A percentile compares a stretch with the other conserved stretches of the same genome.
Evolutionary conservation across 495 filamentous ascomycete genomes (phyloP).

Genomic region (Hyaloscypha hepaticicola): DNA sequence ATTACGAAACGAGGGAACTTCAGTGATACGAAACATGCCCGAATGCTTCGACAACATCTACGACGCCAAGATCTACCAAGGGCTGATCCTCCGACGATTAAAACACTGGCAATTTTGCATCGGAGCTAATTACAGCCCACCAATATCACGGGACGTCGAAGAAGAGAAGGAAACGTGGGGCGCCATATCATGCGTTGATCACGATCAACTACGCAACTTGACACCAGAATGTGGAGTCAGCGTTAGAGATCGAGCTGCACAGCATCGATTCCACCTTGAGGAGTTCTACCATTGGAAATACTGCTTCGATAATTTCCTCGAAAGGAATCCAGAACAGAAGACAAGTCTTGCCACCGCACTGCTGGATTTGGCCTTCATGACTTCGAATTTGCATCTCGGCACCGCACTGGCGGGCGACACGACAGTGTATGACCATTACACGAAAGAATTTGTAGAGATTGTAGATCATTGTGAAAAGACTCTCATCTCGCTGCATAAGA

Average conservation of each 20-base stretch:
- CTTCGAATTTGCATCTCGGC: neutral
- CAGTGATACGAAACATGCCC: slow-evolving; percentile 12
- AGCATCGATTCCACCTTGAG: slow-evolving; percentile 2
- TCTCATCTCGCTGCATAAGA: neutral
- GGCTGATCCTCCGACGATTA: slow-evolving; percentile 7
- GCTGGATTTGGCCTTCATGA: neutral
- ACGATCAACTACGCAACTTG: neutral
- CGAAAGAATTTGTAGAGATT: slow-evolving; percentile 8
- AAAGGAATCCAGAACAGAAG: neutral
- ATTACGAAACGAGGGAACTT: slow-evolving; percentile 5
- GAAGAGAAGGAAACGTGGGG: neutral
- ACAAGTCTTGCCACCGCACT: neutral
- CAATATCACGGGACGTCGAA: neutral
- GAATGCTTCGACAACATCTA: slow-evolving; percentile 1
- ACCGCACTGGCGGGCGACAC: slow-evolving; percentile 3
- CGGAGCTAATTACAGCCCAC: neutral
- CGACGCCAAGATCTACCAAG: slow-evolving; percentile 15
- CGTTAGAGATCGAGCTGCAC: neutral
- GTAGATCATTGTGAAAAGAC: slow-evolving; percentile 1
- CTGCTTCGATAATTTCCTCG: neutral
- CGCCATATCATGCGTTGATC: neutral
- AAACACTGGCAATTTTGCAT: slow-evolving; percentile 3
- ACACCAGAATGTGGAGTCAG: neutral
- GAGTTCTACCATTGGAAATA: slow-evolving; percentile 5
- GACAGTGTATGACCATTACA: slow-evolving; percentile 10